Conservation (phyloP, 202 grass and related monocot genomes). For the Schoenoplectus tabernaemontani region DNA sequence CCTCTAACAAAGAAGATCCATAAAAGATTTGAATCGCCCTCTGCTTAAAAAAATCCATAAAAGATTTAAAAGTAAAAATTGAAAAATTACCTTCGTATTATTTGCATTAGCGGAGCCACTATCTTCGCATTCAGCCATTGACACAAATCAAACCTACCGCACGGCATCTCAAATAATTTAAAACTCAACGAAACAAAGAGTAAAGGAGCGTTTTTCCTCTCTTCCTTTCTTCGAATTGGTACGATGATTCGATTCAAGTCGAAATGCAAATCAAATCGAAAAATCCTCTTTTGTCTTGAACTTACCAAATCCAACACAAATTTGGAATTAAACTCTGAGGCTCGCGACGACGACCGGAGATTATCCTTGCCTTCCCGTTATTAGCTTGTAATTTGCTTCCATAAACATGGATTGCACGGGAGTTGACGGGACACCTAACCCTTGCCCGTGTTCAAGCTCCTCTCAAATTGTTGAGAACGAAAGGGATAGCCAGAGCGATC, state of each 20-base stretch:
- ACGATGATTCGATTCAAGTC: not conserved
- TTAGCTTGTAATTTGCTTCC: no score
- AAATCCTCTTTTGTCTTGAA: not conserved
- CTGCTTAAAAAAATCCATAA: no score
- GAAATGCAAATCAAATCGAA: not conserved
- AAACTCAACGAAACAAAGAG: no score
- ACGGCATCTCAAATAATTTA: no score
- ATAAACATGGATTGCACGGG: not conserved
- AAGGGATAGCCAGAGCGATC: not conserved
- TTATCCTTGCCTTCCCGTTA: not conserved
- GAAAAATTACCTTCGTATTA: constrained; percentile 52
- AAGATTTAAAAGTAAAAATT: no score
- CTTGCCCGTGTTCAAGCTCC: not conserved
- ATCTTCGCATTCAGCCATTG: constrained; percentile 58
- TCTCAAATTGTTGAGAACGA: not conserved
- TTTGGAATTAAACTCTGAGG: no score
- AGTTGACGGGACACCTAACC: no score
- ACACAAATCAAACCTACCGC: constrained; percentile 23
- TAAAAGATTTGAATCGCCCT: no score
- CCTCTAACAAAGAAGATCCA: not conserved
- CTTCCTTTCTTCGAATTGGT: not conserved
- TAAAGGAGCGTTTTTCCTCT: no score
- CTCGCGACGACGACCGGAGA: not conserved
- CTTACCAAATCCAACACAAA: not conserved
- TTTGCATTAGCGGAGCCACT: constrained; percentile 50